Base-by-base conservation (phyloP, 1,139 yeast genomes). In the Tardiomyces depauwii region DNA sequence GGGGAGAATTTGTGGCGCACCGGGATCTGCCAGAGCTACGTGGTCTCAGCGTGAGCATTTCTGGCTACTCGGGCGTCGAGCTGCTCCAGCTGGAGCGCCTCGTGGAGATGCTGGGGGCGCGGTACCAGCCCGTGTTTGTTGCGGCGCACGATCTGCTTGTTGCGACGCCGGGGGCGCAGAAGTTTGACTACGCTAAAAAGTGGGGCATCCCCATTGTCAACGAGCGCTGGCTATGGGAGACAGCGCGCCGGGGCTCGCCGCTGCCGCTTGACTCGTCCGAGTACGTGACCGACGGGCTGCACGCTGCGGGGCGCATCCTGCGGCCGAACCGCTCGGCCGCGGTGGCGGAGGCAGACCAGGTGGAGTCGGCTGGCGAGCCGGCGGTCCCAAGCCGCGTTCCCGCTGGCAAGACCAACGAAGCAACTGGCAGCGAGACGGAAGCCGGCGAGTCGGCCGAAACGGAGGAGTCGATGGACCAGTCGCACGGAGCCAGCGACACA, bases 31-130 rank as follows among this genome's bases (percentile, higher is more conserved):
- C 68, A 11, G 65, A 60, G 5, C 61, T 56, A 28, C 44, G 58
- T 16, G 62, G 65, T 11, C 65, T 80, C 51, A 72, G 72, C 43
- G 68, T 88, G 1, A 76, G 85, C 50, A 71, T 85, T 1, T 77
- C 93, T 1, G 97, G 97, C 5, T 89, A 84, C 57, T 73, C 78
- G 12, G 96, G 95, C 0, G 78, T 87, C 16, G 96, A 89, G 60
- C 67, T 81, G 27, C 66, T 86, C 40, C 97, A 89, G 63, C 57
- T 86, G 10, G 78, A 76, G 16, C 82, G 83, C 55, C 67, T 89
- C 44, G 68, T 86, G 12, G 57, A 66, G 36, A 51, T 63, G 54
- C 59, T 55, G 42, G 74, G 64, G 69, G 85, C 60, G 63, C 70
- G 45, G 65, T 74, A 51, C 64, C 74, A 52, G 74, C 75, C 57